Evolutionary conservation across 139 green algal species (phyloP).

Genomic region (Ostreobium quekettii): DNA sequence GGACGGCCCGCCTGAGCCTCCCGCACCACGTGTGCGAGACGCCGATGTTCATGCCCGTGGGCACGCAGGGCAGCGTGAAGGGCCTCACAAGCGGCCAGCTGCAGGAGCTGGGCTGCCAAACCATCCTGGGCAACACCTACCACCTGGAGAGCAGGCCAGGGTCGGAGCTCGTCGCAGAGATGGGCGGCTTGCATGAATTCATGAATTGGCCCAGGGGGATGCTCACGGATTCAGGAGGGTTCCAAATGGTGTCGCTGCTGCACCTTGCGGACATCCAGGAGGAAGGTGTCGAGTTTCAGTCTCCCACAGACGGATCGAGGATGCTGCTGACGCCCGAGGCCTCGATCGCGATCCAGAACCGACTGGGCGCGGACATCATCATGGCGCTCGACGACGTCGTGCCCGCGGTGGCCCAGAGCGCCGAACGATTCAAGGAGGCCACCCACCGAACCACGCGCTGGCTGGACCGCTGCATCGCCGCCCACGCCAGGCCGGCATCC

Average conservation of each 20-base stretch:
- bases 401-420: constrained; percentile 44
- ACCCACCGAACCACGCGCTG: constrained; percentile 84
- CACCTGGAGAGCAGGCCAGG: constrained; percentile 69
- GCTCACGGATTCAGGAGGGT: constrained; percentile 57
- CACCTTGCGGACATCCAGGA: constrained; percentile 78
- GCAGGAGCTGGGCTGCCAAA: constrained; percentile 69
- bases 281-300: constrained; percentile 77
- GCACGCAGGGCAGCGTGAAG: constrained; percentile 89
- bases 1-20: constrained; percentile 66
- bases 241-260: constrained; percentile 75
- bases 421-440: constrained; percentile 78
- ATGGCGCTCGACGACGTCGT: constrained; percentile 97
- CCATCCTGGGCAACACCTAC: constrained; percentile 96
- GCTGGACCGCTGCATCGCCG: constrained; percentile 92
- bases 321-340: constrained; percentile 95
- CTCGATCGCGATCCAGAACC: constrained; percentile 85
- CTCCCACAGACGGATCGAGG: constrained; percentile 63
- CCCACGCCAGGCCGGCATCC: constrained; percentile 64
- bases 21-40: constrained; percentile 77
- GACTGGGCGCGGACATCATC: constrained; percentile 85
- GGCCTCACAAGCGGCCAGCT: constrained; percentile 71
- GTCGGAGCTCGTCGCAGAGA: constrained; percentile 57
- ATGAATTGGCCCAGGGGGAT: constrained; percentile 73
- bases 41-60: constrained; percentile 99
- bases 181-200: constrained; percentile 85